These are phyloP conservation scores for Maudiozyma barnettii DNA, from an alignment of 805 yeast genomes.

Conservation along the genomic window DNA sequence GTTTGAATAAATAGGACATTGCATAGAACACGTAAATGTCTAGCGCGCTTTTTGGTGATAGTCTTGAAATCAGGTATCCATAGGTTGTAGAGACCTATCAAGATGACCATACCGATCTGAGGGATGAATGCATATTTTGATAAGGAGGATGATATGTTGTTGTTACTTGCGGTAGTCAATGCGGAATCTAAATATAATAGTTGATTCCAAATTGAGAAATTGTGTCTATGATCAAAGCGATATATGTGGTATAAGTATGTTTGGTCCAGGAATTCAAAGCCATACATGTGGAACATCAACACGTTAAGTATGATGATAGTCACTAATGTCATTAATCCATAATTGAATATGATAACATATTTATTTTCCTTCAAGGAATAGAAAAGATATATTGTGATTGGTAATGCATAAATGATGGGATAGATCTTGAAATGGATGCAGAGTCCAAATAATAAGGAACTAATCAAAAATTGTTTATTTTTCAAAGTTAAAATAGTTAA, in stretches of 20 bases:
- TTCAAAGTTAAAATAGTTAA: slow-evolving; percentile 42
- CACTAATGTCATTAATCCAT: slow-evolving; percentile 32
- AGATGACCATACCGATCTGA: slow-evolving; percentile 44
- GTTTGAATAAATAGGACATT: slow-evolving; percentile 66
- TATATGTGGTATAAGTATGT: slow-evolving; percentile 76
- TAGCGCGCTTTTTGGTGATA: neutral
- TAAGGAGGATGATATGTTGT: slow-evolving; percentile 4
- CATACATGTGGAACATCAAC: slow-evolving; percentile 61
- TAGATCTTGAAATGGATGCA: slow-evolving; percentile 86
- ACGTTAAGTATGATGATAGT: slow-evolving; percentile 42
- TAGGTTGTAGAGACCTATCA: slow-evolving; percentile 1
- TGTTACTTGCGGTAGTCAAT: neutral
- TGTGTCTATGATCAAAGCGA: slow-evolving; percentile 88
- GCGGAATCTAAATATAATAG: slow-evolving; percentile 55
- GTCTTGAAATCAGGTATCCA: slow-evolving; percentile 10
- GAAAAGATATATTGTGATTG: slow-evolving; percentile 42
- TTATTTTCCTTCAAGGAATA: neutral
- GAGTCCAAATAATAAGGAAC: slow-evolving; percentile 55
- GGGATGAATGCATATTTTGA: slow-evolving; percentile 68
- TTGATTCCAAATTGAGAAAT: slow-evolving; percentile 80
- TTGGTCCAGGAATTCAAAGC: slow-evolving; percentile 63
- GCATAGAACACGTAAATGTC: slow-evolving; percentile 22
- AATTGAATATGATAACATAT: slow-evolving; percentile 28
- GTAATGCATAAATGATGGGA: slow-evolving; percentile 73
- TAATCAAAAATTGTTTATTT: slow-evolving; percentile 20